Conservation (phyloP, 495 filamentous ascomycete species). For the Corynascus novoguineensis region DNA sequence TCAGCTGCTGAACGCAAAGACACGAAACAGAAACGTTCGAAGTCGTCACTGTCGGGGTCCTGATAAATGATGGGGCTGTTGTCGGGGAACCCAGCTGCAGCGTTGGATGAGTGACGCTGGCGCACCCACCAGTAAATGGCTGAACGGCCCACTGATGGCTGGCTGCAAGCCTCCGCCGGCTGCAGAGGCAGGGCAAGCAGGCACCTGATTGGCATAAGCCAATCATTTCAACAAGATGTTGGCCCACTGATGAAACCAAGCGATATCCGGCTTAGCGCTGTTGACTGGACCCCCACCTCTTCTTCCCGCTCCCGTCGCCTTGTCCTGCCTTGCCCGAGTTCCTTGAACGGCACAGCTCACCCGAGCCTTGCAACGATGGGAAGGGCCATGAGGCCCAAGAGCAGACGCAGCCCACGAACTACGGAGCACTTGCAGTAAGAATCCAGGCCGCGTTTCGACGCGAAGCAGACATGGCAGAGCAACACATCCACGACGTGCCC, state of each 20-base stretch:
- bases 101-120: constrained; percentile 26
- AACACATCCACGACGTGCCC: background rate
- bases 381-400: background rate
- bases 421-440: background rate
- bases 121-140: constrained; percentile 13
- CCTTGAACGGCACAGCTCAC: background rate
- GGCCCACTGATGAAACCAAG: constrained; percentile 15
- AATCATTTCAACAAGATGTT: constrained; percentile 13
- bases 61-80: constrained; percentile 19
- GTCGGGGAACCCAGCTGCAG: constrained; percentile 7
- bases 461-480: constrained; percentile 6
- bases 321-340: constrained; percentile 2
- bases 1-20: no score
- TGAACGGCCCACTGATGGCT: constrained; percentile 6
- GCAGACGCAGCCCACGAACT: constrained; percentile 1
- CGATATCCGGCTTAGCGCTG: constrained; percentile 10
- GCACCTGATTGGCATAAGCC: constrained; percentile 19
- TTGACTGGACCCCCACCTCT: background rate
- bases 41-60: background rate
- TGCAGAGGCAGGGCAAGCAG: constrained; percentile 10
- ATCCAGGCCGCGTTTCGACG: background rate
- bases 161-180: no score
- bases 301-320: background rate
- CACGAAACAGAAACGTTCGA: no score
- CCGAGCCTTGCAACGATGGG: constrained; percentile 6